Percentiles rank a stretch among this genome's conserved stretches.
These are phyloP conservation scores for Cyathus pygmaeus DNA, from an alignment of 1,284 basidiomycete species.

Conservation along the genomic window DNA sequence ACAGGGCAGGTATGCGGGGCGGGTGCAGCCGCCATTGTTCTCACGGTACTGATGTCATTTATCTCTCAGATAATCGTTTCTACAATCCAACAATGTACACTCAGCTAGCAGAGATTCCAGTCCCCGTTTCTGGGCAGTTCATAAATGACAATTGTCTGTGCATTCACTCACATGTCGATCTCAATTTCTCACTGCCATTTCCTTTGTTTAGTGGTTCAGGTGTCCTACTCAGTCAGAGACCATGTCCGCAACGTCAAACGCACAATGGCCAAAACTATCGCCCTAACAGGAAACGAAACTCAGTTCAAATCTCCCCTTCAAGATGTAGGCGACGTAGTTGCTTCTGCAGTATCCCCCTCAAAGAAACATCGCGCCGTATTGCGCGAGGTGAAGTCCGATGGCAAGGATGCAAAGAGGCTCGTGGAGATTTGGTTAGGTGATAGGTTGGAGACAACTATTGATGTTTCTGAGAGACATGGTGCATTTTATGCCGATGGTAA, in stretches of 20 bases:
- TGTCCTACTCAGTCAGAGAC: slow-evolving; percentile 57
- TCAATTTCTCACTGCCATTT: background rate
- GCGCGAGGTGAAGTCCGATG: slow-evolving; percentile 48
- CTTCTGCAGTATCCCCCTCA: slow-evolving; percentile 57
- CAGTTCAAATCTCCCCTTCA: slow-evolving; percentile 37
- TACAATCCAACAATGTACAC: slow-evolving; percentile 44
- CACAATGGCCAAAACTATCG: slow-evolving; percentile 53
- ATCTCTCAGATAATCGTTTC: too few species aligned
- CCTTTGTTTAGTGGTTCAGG: slow-evolving; percentile 48
- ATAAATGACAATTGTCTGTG: slow-evolving; percentile 32
- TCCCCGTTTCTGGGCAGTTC: slow-evolving; percentile 48
- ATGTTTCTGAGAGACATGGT: slow-evolving; percentile 69
- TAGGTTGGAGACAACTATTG: slow-evolving; percentile 52
- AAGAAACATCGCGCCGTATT: slow-evolving; percentile 56
- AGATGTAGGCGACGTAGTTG: slow-evolving; percentile 55
- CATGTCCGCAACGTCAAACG: slow-evolving; percentile 60
- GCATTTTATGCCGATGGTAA: slow-evolving; percentile 72
- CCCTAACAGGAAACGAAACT: slow-evolving; percentile 32
- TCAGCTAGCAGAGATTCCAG: slow-evolving; percentile 55
- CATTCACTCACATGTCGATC: too few species aligned
- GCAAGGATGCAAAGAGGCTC: slow-evolving; percentile 50
- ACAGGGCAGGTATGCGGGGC: too few species aligned
- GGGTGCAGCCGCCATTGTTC: too few species aligned
- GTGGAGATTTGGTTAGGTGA: slow-evolving; percentile 70
- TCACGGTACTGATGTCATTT: too few species aligned